Base-by-base conservation (phyloP, 2,329 filamentous ascomycete species). In the Epichloe glyceriae region DNA sequence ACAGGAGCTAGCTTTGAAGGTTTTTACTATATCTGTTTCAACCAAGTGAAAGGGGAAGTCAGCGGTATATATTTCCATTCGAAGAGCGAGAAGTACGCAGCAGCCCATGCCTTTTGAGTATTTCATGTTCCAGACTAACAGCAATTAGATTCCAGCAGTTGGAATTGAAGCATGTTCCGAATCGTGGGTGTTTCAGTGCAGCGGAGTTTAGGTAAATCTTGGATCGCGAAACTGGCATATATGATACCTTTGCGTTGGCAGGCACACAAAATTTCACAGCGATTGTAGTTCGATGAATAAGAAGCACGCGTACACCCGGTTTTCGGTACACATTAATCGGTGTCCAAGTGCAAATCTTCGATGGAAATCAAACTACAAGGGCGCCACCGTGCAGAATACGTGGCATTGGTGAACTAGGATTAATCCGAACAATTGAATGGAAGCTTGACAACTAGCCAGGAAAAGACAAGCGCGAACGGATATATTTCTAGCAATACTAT, bases 21-120 rank as follows among this genome's bases (percentile, higher is more conserved):
- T 0, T 98, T 98, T 65, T 98, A 97, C 66, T 98, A 98, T 63
- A 97, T 98, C 58, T 96, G 90, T 71, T 97, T 97, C 72, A 95
- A 97, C 67, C 91, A 97, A 68, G 73, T 88, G 46, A 79, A 83
- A 56, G 93, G 91, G 7, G 83, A 79, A 56, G 86, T 98, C 40
- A 90, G 82, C 62, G 93, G 93, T 17, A 95, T 97, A 52, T 98
- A 98, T 69, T 98, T 95, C 66, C 93, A 98, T 70, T 86, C 88
- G 12, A 95, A 95, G 72, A 97, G 90, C 70, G 91, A 97, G 72
- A 95, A 91, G 88, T 96, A 70, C 70, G 86, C 33, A 78, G 5
- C 19, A 14, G 22, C 15, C 14, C 19, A 19, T 35, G 42, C 22
- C 10, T 19, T 39, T 33, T 5, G 12, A 30, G 22, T 14, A 30